These are phyloP conservation scores for Globisporangium cylindrosporum DNA, from an alignment of 352 stramenopile genomes.

Conservation along the genomic window DNA sequence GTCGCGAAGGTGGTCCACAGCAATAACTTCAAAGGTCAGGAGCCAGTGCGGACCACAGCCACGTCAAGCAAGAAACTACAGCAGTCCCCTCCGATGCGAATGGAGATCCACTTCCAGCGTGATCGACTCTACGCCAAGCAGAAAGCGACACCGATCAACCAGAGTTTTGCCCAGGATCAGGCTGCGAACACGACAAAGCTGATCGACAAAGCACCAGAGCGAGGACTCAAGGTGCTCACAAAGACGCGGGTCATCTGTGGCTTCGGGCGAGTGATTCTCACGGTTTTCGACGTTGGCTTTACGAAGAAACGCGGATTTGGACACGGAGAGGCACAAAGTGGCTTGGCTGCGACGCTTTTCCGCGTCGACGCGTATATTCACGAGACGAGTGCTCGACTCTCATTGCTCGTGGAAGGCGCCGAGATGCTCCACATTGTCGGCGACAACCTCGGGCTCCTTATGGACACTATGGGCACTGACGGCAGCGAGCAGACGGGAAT, in stretches of 20 bases:
- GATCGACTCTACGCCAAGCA: slow-evolving; percentile 68
- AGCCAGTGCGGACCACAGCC: neutral
- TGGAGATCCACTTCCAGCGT: slow-evolving; percentile 44
- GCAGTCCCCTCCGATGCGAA: neutral
- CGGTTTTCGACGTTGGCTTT: slow-evolving; percentile 49
- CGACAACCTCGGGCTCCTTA: slow-evolving; percentile 20
- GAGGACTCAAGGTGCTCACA: slow-evolving; percentile 63
- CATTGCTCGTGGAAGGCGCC: slow-evolving; percentile 36
- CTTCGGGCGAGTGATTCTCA: slow-evolving; percentile 49
- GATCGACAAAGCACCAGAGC: slow-evolving; percentile 45
- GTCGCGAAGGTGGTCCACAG: slow-evolving; percentile 11
- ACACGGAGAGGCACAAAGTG: neutral
- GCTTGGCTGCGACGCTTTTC: slow-evolving; percentile 18
- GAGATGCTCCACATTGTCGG: slow-evolving; percentile 49
- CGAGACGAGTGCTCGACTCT: slow-evolving; percentile 44
- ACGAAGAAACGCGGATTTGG: slow-evolving; percentile 15
- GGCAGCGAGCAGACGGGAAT: neutral
- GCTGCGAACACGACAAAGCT: slow-evolving; percentile 47
- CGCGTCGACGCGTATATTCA: slow-evolving; percentile 64
- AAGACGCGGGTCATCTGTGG: slow-evolving; percentile 32
- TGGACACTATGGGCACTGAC: neutral
- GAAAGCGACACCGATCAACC: slow-evolving; percentile 56
- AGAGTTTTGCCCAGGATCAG: slow-evolving; percentile 27
- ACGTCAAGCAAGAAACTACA: neutral
- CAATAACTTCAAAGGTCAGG: slow-evolving; percentile 14